Evolutionary conservation across 352 stramenopile genomes (phyloP), one percentile per base, ranked within the genome.

Genomic region (Phytophthora kernoviae): DNA sequence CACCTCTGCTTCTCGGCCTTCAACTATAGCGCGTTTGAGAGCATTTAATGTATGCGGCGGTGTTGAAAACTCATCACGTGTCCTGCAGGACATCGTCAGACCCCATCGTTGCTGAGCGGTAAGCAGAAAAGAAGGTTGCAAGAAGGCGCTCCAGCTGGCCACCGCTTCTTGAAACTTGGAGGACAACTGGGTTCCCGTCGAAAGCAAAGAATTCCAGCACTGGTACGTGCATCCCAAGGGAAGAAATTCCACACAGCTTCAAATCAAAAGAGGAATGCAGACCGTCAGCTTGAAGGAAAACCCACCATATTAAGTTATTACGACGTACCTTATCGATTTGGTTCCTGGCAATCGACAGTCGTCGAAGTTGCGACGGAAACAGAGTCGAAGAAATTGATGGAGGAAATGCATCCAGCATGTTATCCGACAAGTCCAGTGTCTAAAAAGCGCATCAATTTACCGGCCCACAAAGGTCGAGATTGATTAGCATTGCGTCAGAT

Each of bases 351-450:
- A 89, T 70, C 6, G 76, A 73, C 4, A 91, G 58, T 32, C 73
- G 69, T 9, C 68, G 73, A 24, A 91, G 59, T 11, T 26, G 66
- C 0, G 54, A 36, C 12, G 79, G 79, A 18, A 91, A 86, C 11
- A 82, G 32, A 1, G 49, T 59, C 7, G 45, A 21, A 6, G 63
- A 68, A 2, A 50, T 20, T 0, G 58, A 64, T 0, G 75, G 58
- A 12, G 70, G 57, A 24, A 85, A 78, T 0, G 66, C 53, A 20
- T 68, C 58, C 2, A 91, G 68, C 36, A 77, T 55, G 41, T 91
- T 91, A 57, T 78, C 78, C 8, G 79, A 88, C 20, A 91, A 55
- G 49, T 89, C 79, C 6, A 91, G 49, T 9, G 69, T 74, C 81
- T 90, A 59, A 1, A 26, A 36, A 26, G 5, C n/a, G 24, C 24